These are phyloP conservation scores for Chloranthus sessilifolius DNA, from an alignment of 164 flowering plant species.

Conservation along the genomic window DNA sequence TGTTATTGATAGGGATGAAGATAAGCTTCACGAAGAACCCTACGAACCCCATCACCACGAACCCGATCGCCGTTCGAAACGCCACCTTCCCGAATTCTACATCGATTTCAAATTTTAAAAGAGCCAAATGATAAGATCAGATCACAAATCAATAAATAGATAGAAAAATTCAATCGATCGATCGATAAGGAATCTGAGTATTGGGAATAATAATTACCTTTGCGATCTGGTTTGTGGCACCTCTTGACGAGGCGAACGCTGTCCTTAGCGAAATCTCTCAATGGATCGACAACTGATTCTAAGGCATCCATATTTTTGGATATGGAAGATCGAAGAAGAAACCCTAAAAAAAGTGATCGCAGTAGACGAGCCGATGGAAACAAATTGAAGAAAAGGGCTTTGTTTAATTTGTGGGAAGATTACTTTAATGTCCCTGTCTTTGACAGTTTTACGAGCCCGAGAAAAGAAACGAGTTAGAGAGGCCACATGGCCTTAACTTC, in stretches of 20 bases:
- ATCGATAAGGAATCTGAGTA: no score
- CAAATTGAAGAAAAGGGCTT: no score
- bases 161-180: background rate
- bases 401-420: no score
- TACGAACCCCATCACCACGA: conserved; percentile 67
- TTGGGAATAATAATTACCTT: conserved; percentile 11
- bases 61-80: conserved; percentile 58
- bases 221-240: conserved; percentile 34
- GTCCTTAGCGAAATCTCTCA: conserved; percentile 28
- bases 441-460: no score
- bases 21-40: conserved; percentile 67
- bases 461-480: no score
- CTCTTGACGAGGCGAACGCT: conserved; percentile 30
- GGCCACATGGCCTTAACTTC: no score
- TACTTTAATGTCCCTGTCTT: no score
- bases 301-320: conserved; percentile 16
- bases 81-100: conserved; percentile 63
- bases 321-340: background rate
- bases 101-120: no score
- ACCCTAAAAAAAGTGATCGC: background rate
- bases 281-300: conserved; percentile 26
- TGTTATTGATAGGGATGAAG: conserved; percentile 65
- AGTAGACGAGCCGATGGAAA: background rate
- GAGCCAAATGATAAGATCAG: background rate
- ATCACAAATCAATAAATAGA: background rate